A percentile compares a stretch with the other conserved stretches of the same genome.
Conservation (phyloP, 2,329 filamentous ascomycete genomes). For the Nothophaeocryptopus gaeumannii region DNA sequence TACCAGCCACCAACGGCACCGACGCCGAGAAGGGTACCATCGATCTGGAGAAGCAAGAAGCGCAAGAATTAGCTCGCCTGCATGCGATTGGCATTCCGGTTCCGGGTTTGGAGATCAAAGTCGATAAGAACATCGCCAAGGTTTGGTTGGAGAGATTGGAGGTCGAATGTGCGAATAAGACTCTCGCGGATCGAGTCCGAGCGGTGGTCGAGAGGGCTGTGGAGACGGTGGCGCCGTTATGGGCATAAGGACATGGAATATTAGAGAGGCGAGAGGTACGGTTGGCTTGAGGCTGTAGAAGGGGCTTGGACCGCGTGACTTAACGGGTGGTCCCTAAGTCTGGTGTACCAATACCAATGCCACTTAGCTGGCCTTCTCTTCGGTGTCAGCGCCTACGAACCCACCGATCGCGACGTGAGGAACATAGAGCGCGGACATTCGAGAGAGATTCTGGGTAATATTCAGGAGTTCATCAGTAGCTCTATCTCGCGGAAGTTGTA, state of each 20-base stretch:
- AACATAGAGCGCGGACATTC: no score
- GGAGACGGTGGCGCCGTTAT: constrained; percentile 27
- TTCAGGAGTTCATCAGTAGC: no score
- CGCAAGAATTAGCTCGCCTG: constrained; percentile 70
- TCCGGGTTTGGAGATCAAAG: constrained; percentile 79
- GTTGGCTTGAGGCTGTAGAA: no score
- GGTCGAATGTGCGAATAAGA: constrained; percentile 76
- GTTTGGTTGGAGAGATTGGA: constrained; percentile 92
- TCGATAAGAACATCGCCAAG: constrained; percentile 82
- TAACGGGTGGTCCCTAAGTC: no score
- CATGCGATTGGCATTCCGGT: constrained; percentile 85
- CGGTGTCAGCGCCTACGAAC: no score
- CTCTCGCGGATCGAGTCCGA: constrained; percentile 75
- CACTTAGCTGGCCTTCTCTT: no score
- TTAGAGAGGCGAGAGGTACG: no score
- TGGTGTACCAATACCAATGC: no score
- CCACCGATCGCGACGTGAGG: no score
- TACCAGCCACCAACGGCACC: constrained; percentile 35
- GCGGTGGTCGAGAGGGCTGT: constrained; percentile 80
- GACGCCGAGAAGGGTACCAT: constrained; percentile 41
- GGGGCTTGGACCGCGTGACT: no score
- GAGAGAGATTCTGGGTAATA: no score
- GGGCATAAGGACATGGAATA: constrained; percentile 18
- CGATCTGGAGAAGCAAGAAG: constrained; percentile 54
- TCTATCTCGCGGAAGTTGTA: no score